Evolutionary conservation across 345 rosid species (phyloP).

Genomic region (Melastoma malabathricum): DNA sequence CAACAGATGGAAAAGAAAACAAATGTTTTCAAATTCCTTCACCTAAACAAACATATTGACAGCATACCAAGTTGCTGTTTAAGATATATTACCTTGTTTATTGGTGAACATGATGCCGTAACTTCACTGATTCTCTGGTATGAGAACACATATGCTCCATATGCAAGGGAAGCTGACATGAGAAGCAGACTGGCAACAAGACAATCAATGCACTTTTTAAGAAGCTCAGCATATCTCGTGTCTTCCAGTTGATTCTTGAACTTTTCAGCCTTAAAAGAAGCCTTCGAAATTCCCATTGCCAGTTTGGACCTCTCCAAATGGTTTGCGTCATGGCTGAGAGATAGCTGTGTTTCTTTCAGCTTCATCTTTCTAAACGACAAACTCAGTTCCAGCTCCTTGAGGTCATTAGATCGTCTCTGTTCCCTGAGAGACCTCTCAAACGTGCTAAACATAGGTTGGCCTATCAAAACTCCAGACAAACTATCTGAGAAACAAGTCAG

Average conservation of each 20-base stretch:
- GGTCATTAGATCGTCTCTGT: constrained; percentile 65
- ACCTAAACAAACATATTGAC: not conserved
- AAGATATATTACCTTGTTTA: constrained; percentile 22
- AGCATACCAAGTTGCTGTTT: not conserved
- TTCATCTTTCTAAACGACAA: constrained; percentile 34
- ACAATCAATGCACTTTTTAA: constrained; percentile 48
- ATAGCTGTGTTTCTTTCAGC: constrained; percentile 39
- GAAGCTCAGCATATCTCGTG: constrained; percentile 51
- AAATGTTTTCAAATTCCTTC: not conserved
- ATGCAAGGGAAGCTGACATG: constrained; percentile 42
- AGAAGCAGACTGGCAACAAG: constrained; percentile 60
- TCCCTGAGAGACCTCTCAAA: constrained; percentile 42
- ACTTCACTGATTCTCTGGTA: constrained; percentile 57
- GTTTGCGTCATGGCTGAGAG: constrained; percentile 42
- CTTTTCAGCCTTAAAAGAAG: constrained; percentile 60
- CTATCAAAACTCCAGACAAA: constrained; percentile 11
- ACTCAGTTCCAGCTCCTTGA: constrained; percentile 46
- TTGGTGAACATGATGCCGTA: constrained; percentile 42
- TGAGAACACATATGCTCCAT: constrained; percentile 53
- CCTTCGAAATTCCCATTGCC: constrained; percentile 50
- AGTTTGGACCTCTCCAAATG: constrained; percentile 47
- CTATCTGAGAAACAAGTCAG: constrained; percentile 20
- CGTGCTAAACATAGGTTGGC: constrained; percentile 17
- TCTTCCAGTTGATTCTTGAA: constrained; percentile 67
- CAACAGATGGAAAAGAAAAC: not conserved